phyloP scores from a whole-genome alignment of 495 filamentous ascomycete species.

The Neurospora africana region DNA sequence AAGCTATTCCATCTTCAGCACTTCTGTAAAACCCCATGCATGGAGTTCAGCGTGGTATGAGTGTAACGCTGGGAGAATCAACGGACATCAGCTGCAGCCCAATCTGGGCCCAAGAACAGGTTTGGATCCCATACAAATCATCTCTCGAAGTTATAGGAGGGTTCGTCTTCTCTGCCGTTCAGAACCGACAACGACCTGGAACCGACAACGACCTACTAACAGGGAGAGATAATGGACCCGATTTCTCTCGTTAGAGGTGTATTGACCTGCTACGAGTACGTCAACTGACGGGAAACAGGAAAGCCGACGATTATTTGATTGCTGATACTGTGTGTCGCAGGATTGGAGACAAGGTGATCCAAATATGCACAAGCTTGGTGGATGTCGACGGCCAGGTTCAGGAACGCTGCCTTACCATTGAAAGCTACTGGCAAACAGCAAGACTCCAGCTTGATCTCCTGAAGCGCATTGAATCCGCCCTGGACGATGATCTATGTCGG shows the following conservation, averaged over 20 bases:
- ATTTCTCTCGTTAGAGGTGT: background rate
- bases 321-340: background rate
- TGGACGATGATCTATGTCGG: constrained; percentile 25
- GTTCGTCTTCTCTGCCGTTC: no score
- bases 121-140: no score
- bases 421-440: constrained; percentile 26
- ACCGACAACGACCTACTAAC: no score
- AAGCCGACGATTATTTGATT: background rate
- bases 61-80: no score
- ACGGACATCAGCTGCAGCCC: no score
- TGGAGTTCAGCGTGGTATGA: no score
- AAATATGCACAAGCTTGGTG: background rate
- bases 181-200: no score
- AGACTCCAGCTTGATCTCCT: constrained; percentile 27
- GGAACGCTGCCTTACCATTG: constrained; percentile 24
- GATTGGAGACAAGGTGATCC: background rate
- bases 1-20: no score
- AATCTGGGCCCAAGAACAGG: no score
- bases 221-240: background rate
- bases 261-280: background rate
- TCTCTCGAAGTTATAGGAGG: no score
- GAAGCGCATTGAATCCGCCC: constrained; percentile 16
- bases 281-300: no score
- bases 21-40: no score
- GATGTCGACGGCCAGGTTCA: constrained; percentile 15